Evolutionary conservation across 257 asterid species (phyloP).

Genomic region (Solanum ossicruentum): DNA sequence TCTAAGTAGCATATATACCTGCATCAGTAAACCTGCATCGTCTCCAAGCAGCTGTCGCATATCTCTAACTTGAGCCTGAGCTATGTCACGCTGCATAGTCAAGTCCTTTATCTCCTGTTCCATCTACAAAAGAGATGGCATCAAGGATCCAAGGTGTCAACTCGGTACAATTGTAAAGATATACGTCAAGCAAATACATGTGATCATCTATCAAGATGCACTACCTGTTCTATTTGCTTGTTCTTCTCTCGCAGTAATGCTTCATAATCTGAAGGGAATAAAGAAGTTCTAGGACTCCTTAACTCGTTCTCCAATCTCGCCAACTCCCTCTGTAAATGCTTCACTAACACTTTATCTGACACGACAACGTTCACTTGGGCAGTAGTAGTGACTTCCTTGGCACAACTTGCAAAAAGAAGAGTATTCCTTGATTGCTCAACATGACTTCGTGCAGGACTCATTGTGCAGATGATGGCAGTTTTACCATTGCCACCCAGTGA

Average conservation of each 20-base stretch:
- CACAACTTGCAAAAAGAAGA: constrained; percentile 93
- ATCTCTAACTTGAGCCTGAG: constrained; percentile 73
- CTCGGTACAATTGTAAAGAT: not conserved
- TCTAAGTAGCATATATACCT: constrained; percentile 23
- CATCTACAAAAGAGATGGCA: constrained; percentile 34
- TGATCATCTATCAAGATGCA: not conserved
- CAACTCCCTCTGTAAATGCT: constrained; percentile 73
- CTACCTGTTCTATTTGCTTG: constrained; percentile 70
- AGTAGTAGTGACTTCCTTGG: constrained; percentile 82
- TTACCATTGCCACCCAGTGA: constrained; percentile 86
- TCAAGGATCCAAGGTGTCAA: not conserved
- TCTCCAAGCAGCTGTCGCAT: constrained; percentile 49
- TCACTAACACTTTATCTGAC: constrained; percentile 84
- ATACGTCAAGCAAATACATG: not conserved
- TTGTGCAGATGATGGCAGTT: constrained; percentile 85
- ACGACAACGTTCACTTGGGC: constrained; percentile 82
- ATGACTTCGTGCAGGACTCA: constrained; percentile 87
- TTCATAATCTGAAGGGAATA: constrained; percentile 26
- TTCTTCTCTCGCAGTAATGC: constrained; percentile 59
- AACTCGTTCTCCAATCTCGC: constrained; percentile 65
- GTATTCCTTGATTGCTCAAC: constrained; percentile 97
- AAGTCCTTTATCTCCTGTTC: constrained; percentile 63
- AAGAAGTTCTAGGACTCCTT: constrained; percentile 34
- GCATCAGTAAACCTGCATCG: constrained; percentile 21
- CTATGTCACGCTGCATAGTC: constrained; percentile 69